Base-by-base conservation (phyloP, 2,329 filamentous ascomycete genomes). In the Pyricularia pennisetigena region DNA sequence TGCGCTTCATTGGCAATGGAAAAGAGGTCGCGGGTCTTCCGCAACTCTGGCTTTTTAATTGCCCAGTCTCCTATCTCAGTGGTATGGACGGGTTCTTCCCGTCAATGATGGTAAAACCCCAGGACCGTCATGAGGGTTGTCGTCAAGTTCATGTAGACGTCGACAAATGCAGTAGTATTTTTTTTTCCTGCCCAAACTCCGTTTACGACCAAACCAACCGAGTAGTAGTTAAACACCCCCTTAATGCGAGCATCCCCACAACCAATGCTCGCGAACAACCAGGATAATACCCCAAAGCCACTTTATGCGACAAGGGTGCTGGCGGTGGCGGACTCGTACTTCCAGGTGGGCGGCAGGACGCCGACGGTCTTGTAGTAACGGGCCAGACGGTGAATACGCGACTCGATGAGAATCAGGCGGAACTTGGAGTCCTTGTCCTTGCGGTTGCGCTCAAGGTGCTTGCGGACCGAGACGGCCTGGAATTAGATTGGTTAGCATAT, bases 401-500 rank as follows among this genome's bases (percentile, higher is more conserved):
- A 98, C 89, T 99, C 95, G 85, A 99, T 97, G 77, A 99, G 91
- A 94, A 99, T 99, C 75, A 99, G 92, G 81, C 95, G 94, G 92
- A 99, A 99, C 89, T 99, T 99, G 88, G 90, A 92, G 88, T 99
- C 95, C 88, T 93, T 97, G 89, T 99, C 95, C 90, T 99, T 99
- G 85, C 95, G 94, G 91, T 99, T 99, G 85, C 93, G 93, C 90
- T 97, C 93, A 76, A 99, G 93, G 86, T 99, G 96, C 92, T 99
- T 99, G 86, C 95, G 94, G 86, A 99, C 95, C 80, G 94, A 91
- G 77, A 97, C 94, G 77, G 94, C 94, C 93, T 95, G 35, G 59
- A 35, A 66, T 73, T 73, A 75, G 71, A 59, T 61, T n/a, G 6
- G 26, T n/a, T 65, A 35, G 24, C 5, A 9, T 28, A 1, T 28